Conservation (phyloP, 805 yeast genomes). For the Saturnispora besseyi region DNA sequence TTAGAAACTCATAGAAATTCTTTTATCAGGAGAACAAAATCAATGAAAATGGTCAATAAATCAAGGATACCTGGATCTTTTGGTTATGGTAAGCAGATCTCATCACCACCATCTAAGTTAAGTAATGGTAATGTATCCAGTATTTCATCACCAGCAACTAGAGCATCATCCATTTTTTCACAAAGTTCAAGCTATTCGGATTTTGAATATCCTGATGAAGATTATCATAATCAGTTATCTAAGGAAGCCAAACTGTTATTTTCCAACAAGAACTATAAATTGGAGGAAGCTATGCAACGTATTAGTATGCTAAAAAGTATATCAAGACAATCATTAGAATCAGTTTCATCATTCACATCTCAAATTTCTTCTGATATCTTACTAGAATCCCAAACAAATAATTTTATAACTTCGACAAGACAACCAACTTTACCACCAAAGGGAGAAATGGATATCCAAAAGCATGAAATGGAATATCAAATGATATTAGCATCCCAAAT, state of each 20-base stretch:
- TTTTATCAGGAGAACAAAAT: constrained; percentile 8
- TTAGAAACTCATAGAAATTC: constrained; percentile 27
- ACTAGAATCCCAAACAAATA: constrained; percentile 5
- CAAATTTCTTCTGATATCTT: constrained; percentile 1
- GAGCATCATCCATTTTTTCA: constrained; percentile 40
- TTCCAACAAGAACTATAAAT: constrained; percentile 24
- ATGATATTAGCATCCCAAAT: constrained; percentile 34
- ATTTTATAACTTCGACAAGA: constrained; percentile 41
- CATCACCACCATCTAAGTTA: constrained; percentile 6
- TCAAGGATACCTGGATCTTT: neutral
- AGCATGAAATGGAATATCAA: constrained; percentile 48
- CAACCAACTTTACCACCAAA: constrained; percentile 65
- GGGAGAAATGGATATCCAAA: constrained; percentile 38
- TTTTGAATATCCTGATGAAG: constrained; percentile 17
- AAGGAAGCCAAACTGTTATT: constrained; percentile 30
- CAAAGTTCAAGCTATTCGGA: constrained; percentile 26
- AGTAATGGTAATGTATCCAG: constrained; percentile 9
- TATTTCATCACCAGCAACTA: constrained; percentile 29
- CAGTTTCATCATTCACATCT: constrained; percentile 7
- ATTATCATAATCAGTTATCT: constrained; percentile 20
- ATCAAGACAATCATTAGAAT: constrained; percentile 11
- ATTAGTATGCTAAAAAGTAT: constrained; percentile 23
- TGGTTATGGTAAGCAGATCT: neutral
- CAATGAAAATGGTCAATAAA: constrained; percentile 1
- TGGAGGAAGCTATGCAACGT: constrained; percentile 32